phyloP scores from a whole-genome alignment of 140 eudicot genomes.

The Eryngium alpinum region DNA sequence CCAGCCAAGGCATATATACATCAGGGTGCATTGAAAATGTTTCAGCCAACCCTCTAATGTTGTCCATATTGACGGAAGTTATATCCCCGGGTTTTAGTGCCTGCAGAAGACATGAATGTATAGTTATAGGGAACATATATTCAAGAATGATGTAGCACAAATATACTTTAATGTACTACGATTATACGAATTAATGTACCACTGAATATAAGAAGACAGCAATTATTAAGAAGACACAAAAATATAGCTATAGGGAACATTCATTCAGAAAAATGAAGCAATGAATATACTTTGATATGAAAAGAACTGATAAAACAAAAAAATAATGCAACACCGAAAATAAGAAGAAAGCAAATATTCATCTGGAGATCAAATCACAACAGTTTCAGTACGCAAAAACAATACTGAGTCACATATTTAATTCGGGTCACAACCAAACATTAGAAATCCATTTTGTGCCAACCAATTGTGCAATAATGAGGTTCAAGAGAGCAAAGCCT shows the following conservation, averaged over 20 bases:
- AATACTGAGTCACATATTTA: background rate
- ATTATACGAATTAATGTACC: too few relatives aligned
- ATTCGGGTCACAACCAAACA: background rate
- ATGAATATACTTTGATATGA: too few relatives aligned
- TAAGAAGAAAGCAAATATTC: too few relatives aligned
- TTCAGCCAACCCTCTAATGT: conserved; percentile 49
- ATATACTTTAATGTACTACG: background rate
- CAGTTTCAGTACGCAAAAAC: too few relatives aligned
- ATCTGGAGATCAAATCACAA: too few relatives aligned
- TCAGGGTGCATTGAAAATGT: conserved; percentile 38
- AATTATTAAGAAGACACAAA: background rate
- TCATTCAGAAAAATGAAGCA: background rate
- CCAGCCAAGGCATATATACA: conserved; percentile 63
- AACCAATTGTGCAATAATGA: too few relatives aligned
- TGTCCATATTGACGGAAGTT: conserved; percentile 52
- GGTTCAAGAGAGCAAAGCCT: too few relatives aligned
- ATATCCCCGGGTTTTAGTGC: conserved; percentile 31
- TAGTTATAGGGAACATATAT: background rate
- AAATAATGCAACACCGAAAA: too few relatives aligned
- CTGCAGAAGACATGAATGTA: conserved; percentile 31
- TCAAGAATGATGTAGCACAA: background rate
- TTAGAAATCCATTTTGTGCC: too few relatives aligned
- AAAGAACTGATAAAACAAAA: too few relatives aligned
- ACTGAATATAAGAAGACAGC: too few relatives aligned
- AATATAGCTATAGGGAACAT: background rate